Evolutionary conservation across 2,329 filamentous ascomycete genomes (phyloP).

Genomic region (Aspergillus oerlinghausenensis): DNA sequence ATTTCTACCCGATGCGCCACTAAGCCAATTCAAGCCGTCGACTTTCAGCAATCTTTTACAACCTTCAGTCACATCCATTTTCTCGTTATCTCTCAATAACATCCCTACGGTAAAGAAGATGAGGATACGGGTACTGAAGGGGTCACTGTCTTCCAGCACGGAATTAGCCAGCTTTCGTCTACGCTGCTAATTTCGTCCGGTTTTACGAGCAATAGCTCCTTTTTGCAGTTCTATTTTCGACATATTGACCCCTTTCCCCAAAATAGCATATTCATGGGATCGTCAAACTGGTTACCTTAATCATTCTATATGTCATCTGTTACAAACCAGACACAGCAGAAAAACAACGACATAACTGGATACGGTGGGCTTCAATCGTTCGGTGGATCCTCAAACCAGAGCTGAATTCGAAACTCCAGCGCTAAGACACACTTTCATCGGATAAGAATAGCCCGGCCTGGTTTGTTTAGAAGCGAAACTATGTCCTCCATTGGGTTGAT

Average conservation of each 20-base stretch:
- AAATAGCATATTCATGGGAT: background rate
- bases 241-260: background rate
- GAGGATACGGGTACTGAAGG: background rate
- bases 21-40: background rate
- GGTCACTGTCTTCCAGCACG: background rate
- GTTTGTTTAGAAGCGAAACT: background rate
- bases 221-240: background rate
- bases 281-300: background rate
- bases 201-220: background rate
- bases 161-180: background rate
- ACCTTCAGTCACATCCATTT: background rate
- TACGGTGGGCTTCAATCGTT: background rate
- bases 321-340: background rate
- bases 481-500: too few relatives aligned
- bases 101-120: background rate
- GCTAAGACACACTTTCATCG: background rate
- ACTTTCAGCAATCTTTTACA: background rate
- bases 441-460: too few relatives aligned
- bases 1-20: slow-evolving; percentile 17
- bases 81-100: background rate
- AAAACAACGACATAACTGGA: background rate
- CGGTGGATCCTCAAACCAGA: background rate
- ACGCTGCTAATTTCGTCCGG: background rate
- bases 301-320: background rate
- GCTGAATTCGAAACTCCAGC: background rate